Evolutionary conservation across 2,329 filamentous ascomycete species (phyloP).

Genomic region (Laburnicola sp.): DNA sequence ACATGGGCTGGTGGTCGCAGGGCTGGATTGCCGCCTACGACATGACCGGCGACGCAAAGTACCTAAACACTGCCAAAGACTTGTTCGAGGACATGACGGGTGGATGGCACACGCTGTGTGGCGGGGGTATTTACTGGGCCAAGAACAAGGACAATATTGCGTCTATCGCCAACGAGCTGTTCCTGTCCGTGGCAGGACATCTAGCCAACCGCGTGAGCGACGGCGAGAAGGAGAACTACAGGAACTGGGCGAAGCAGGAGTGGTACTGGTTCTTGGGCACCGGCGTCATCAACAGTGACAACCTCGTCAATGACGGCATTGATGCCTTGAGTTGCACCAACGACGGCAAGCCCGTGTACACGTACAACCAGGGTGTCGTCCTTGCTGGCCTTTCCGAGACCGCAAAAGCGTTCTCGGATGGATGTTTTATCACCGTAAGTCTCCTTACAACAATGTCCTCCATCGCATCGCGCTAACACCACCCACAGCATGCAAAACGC

Average conservation of each 20-base stretch:
- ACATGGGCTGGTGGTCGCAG: constrained; percentile 67
- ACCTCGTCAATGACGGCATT: constrained; percentile 60
- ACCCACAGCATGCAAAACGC: constrained; percentile 27
- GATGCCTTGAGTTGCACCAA: constrained; percentile 54
- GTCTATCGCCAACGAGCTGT: constrained; percentile 63
- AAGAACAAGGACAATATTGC: constrained; percentile 58
- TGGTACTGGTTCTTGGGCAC: constrained; percentile 58
- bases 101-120: constrained; percentile 54
- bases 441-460: neutral
- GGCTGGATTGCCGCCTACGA: constrained; percentile 62
- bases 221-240: constrained; percentile 47
- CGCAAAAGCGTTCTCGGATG: constrained; percentile 47
- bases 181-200: constrained; percentile 57
- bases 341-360: constrained; percentile 56
- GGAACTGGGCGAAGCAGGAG: constrained; percentile 54
- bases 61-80: constrained; percentile 56
- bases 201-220: constrained; percentile 55
- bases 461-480: neutral
- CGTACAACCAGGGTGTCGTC: constrained; percentile 63
- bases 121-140: constrained; percentile 60
- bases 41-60: constrained; percentile 56
- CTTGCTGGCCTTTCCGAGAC: constrained; percentile 61
- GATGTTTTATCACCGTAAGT: constrained; percentile 21
- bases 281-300: constrained; percentile 57
- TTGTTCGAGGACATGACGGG: constrained; percentile 62